Evolutionary conservation across 2,329 filamentous ascomycete genomes (phyloP).

Genomic region (Aureobasidium sp.): DNA sequence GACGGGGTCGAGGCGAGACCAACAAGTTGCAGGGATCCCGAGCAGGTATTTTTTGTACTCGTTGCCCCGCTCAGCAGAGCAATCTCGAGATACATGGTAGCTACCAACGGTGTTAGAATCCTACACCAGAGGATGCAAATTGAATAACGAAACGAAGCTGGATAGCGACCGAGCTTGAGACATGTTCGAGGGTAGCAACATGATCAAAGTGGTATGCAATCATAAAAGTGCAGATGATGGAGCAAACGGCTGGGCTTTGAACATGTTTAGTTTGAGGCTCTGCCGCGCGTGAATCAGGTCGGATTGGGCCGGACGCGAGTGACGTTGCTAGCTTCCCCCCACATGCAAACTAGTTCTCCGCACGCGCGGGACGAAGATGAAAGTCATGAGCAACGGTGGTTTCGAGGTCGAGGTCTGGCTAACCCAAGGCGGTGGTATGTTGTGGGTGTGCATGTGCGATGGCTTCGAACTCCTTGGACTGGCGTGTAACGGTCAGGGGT

Average conservation of each 20-base stretch:
- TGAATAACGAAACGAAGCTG: not conserved
- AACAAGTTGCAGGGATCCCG: not conserved
- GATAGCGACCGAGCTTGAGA: not conserved
- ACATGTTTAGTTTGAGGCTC: conserved; percentile 1
- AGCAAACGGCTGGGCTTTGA: not conserved
- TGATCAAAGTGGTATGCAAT: not conserved
- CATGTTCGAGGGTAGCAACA: not conserved
- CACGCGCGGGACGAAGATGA: not conserved
- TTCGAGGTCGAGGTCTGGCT: not conserved
- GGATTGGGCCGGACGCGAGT: conserved; percentile 1
- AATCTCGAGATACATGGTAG: not conserved
- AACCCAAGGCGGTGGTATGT: not conserved
- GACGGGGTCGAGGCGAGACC: not conserved
- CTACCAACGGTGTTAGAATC: not conserved
- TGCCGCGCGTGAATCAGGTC: not conserved
- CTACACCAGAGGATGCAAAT: not conserved
- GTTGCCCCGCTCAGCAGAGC: not conserved
- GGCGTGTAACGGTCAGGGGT: conserved; percentile 4
- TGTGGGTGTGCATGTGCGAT: conserved; percentile 6
- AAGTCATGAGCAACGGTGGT: not conserved
- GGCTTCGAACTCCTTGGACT: not conserved
- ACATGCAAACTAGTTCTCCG: not conserved
- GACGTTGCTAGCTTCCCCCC: not conserved
- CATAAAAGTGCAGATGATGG: conserved; percentile 1
- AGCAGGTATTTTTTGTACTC: conserved; percentile 1